phyloP scores from a whole-genome alignment of 345 rosid species.

The Brassica juncea region DNA sequence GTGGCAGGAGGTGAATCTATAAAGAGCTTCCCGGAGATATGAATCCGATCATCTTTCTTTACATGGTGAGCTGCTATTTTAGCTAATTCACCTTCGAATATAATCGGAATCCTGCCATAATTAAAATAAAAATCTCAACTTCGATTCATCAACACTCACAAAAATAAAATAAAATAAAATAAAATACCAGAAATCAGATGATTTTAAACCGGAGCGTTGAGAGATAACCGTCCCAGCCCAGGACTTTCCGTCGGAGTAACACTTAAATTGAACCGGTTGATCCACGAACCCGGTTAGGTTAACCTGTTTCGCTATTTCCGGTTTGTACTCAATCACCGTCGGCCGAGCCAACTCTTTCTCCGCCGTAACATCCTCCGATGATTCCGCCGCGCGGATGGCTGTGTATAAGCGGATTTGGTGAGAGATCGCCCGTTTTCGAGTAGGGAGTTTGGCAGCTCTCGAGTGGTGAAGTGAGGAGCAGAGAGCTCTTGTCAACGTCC shows the following conservation, averaged over 20 bases:
- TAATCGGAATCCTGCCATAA: conserved; percentile 62
- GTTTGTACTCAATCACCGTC: conserved; percentile 49
- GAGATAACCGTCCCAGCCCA: conserved; percentile 68
- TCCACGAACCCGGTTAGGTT: conserved; percentile 51
- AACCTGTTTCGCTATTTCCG: conserved; percentile 56
- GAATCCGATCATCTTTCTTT: conserved; percentile 59
- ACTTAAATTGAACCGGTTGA: conserved; percentile 47
- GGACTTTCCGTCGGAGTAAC: conserved; percentile 51
- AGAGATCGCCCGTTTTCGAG: conserved; percentile 23
- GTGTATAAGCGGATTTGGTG: conserved; percentile 24
- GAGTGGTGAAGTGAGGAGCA: conserved; percentile 31
- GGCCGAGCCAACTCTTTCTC: conserved; percentile 47
- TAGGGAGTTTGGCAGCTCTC: conserved; percentile 14
- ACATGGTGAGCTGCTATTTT: conserved; percentile 62
- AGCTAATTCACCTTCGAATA: conserved; percentile 79
- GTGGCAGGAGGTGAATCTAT: conserved; percentile 49
- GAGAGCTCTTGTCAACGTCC: conserved; percentile 21
- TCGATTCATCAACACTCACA: neutral
- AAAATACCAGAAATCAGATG: conserved; percentile 39
- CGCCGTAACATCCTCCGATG: neutral
- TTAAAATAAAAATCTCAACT: neutral
- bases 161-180: no score
- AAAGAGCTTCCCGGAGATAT: conserved; percentile 59
- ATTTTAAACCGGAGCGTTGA: conserved; percentile 39
- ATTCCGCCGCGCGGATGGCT: neutral